Evolutionary conservation across 2,329 filamentous ascomycete genomes (phyloP).

Genomic region (Trichoderma koningiopsis): DNA sequence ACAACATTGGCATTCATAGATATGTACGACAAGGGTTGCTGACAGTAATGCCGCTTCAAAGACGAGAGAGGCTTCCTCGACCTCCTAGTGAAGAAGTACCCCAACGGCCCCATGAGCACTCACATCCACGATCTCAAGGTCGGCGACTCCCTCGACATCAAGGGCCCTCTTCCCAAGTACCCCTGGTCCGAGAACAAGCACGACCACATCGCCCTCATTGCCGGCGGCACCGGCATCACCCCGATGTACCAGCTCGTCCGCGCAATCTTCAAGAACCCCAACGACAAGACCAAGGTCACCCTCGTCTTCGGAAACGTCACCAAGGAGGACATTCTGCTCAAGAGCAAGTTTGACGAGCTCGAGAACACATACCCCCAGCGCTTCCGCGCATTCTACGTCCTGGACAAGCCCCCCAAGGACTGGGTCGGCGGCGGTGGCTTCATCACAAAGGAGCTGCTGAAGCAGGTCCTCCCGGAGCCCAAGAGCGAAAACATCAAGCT

Average conservation of each 20-base stretch:
- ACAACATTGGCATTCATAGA: background rate
- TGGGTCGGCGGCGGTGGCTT: conserved; percentile 78
- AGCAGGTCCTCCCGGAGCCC: conserved; percentile 91
- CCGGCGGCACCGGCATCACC: conserved; percentile 95
- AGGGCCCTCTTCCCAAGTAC: conserved; percentile 96
- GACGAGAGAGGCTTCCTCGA: conserved; percentile 80
- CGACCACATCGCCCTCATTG: conserved; percentile 80
- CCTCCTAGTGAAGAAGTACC: conserved; percentile 90
- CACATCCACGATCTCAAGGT: conserved; percentile 83
- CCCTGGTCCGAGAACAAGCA: conserved; percentile 90
- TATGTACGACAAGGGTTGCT: background rate
- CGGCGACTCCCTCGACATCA: conserved; percentile 84
- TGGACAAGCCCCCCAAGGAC: conserved; percentile 79
- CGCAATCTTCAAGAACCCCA: conserved; percentile 92
- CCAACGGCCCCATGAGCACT: conserved; percentile 85
- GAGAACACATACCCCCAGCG: conserved; percentile 95
- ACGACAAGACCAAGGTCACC: conserved; percentile 97
- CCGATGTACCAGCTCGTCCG: conserved; percentile 96
- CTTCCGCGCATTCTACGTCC: conserved; percentile 92
- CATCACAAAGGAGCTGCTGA: conserved; percentile 88
- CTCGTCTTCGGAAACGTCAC: conserved; percentile 88
- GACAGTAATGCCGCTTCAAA: conserved; percentile 39
- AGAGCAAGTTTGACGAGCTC: conserved; percentile 78
- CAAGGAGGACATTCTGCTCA: conserved; percentile 90
- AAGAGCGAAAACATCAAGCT: conserved; percentile 92